Base-by-base conservation (phyloP, 768 basidiomycete species). In the Crucibulum laeve region DNA sequence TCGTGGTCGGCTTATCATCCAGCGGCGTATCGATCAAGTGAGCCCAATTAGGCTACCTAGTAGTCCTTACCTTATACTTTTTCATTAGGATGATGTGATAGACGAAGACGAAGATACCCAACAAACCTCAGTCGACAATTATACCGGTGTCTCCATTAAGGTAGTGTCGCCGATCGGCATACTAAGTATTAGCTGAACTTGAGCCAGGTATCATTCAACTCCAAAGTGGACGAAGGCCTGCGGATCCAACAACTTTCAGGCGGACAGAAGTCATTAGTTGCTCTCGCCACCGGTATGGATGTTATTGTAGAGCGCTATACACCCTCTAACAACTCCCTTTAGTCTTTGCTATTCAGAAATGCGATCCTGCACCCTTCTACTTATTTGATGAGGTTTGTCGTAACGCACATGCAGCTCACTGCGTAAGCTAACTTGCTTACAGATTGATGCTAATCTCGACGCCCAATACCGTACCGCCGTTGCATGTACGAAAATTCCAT, bases 321-420 rank as follows among this genome's bases (percentile, higher is more conserved):
- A 42, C 26, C 32, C n/a, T 17, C 6, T 6, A 11, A 32, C 36
- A 5, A 22, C 22, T 5, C 39, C 14, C 37, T 23, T 1, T 56
- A 90, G 94, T 99, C 19, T 98, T 99, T 56, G 92, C 95, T 13
- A 98, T 98, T 52, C 96, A 99, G 65, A 97, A 96, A 65, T 98
- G 95, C 59, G 96, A 99, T 56, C 96, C 96, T 1, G 95, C 96
- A 0, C 96, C 96, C 1, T 99, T 99, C 70, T 98, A 98, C 63
- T 74, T 99, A n/a, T 98, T 99, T 55, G 96, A 99, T 59, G 96
- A 98, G 73, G 86, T 84, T 47, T 18, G 52, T 48, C 24, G 17
- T 14, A 25, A 30, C 25, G 8, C 3, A 5, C 14, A 38, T 11
- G 22, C 3, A 5, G 11, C 6, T 30, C 1, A 15, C 28, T 21